phyloP scores from a whole-genome alignment of 1,284 basidiomycete genomes.

The Heliocybe sulcata region DNA sequence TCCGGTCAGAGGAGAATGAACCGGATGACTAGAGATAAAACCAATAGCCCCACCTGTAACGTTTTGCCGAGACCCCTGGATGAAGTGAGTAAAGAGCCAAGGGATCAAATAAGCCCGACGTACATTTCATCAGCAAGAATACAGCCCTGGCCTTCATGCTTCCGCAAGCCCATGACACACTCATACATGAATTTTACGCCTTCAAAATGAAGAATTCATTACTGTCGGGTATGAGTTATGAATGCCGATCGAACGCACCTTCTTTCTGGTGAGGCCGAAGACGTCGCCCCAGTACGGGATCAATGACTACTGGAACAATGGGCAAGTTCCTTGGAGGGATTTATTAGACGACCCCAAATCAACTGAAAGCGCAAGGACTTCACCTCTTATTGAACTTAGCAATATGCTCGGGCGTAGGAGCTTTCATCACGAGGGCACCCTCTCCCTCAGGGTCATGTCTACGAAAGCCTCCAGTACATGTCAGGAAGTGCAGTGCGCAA shows the following conservation, averaged over 20 bases:
- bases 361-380: too few species aligned
- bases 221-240: neutral
- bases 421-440: slow-evolving; percentile 84
- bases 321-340: slow-evolving; percentile 36
- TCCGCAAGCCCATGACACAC: slow-evolving; percentile 90
- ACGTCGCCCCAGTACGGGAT: slow-evolving; percentile 74
- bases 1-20: neutral
- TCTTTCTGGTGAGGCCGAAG: slow-evolving; percentile 90
- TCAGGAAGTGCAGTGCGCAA: slow-evolving; percentile 1
- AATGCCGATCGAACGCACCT: slow-evolving; percentile 36
- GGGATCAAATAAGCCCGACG: slow-evolving; percentile 13
- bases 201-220: too few species aligned
- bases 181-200: slow-evolving; percentile 92
- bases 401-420: slow-evolving; percentile 65
- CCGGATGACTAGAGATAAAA: too few species aligned
- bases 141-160: slow-evolving; percentile 85
- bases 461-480: too few species aligned
- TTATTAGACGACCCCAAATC: too few species aligned
- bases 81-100: slow-evolving; percentile 6
- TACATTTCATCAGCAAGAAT: slow-evolving; percentile 98
- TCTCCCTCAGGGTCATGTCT: slow-evolving; percentile 73
- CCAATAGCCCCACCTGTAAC: slow-evolving; percentile 64
- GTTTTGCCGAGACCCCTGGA: slow-evolving; percentile 92
- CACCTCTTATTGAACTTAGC: slow-evolving; percentile 71
- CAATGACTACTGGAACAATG: slow-evolving; percentile 87